Base-by-base conservation (phyloP, 345 rosid genomes). In the Pelargonium nanum region DNA sequence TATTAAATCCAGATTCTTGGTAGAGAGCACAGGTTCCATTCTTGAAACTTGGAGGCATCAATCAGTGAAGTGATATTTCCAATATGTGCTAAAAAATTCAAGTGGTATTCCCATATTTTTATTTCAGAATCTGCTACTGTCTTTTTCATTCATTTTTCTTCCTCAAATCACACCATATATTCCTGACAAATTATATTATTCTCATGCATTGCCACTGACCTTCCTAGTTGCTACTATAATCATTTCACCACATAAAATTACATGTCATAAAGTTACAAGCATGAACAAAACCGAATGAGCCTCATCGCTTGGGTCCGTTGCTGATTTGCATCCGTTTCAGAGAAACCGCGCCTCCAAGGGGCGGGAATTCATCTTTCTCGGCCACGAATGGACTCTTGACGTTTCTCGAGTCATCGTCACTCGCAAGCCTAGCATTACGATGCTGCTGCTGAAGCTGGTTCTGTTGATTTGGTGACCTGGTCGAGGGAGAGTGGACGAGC, bases 341-440 rank as follows among this genome's bases (percentile, higher is more conserved):
- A n/a, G n/a, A n/a, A n/a, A n/a, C 13, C 1, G 15, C 15, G 59
- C 60, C 26, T 56, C 68, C 66, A 6, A 68, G 72, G 0, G 65
- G 69, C 23, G 76, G 76, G 53, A 72, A 72, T 50, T 63, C 69
- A 44, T 48, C 62, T 16, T 44, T 40, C 48, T 40, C 48, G 15
- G 15, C 48, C 48, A 12, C 48, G 2, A 40, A 40, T 2, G 48
- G 16, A 12, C 48, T 40, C 48, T 40, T 40, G 15, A 6, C 40
- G 40, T n/a, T n/a, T n/a, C 48, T 17, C 17, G 48, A 0, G 48
- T 40, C 15, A 7, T 40, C 15, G 15, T 2, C 17, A 12, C 15
- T 40, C 15, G 4, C 32, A 7, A 19, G 25, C 9, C 15, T n/a
- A 4, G 12, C 60, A 10, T 57, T 58, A 3, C 24, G 58, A 12